Conservation (phyloP, 1,139 yeast species). For the Scheffersomyces illinoinensis region DNA sequence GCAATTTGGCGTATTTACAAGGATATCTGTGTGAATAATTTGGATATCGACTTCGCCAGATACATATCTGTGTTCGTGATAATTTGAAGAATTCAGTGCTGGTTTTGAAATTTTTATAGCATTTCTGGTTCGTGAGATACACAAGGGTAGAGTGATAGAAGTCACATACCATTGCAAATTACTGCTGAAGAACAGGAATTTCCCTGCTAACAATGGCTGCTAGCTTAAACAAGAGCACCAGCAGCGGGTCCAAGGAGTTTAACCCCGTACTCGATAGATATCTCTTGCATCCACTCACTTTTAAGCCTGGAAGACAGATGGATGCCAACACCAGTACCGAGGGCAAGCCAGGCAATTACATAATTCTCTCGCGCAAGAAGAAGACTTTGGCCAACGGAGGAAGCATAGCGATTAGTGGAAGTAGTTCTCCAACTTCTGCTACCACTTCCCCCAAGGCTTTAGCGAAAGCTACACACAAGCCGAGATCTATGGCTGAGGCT, state of each 20-base stretch:
- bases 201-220: background rate
- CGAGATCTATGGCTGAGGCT: slow-evolving; percentile 61
- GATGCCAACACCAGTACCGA: slow-evolving; percentile 24
- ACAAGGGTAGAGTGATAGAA: background rate
- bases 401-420: slow-evolving; percentile 1
- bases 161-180: background rate
- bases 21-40: background rate
- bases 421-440: slow-evolving; percentile 2
- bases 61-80: background rate
- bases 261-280: slow-evolving; percentile 58
- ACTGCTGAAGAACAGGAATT: background rate
- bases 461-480: slow-evolving; percentile 24
- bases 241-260: slow-evolving; percentile 2
- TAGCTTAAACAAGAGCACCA: background rate
- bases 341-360: slow-evolving; percentile 40
- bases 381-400: slow-evolving; percentile 5
- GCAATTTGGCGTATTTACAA: background rate
- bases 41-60: background rate
- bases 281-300: slow-evolving; percentile 58
- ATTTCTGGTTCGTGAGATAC: background rate
- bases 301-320: slow-evolving; percentile 52
- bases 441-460: slow-evolving; percentile 4
- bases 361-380: slow-evolving; percentile 33
- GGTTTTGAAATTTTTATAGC: background rate
- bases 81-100: background rate